phyloP scores from a whole-genome alignment of 2,329 filamentous ascomycete species.

The Ambrosiella cleistominuta region DNA sequence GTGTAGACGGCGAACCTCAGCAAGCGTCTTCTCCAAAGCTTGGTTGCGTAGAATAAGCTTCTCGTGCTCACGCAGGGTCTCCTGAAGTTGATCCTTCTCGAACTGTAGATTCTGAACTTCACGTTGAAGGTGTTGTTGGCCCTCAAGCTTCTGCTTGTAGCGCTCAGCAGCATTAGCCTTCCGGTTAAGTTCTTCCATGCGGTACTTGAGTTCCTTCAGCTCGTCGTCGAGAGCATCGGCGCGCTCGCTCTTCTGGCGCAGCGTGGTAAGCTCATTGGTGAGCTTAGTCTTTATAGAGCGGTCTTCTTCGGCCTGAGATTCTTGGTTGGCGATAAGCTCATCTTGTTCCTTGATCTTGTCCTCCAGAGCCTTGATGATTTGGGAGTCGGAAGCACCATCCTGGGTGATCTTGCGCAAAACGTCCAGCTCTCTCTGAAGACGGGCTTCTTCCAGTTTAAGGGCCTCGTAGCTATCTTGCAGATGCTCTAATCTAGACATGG shows the following conservation, averaged over 20 bases:
- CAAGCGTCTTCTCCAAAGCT: conserved; percentile 21
- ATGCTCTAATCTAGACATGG: conserved; percentile 40
- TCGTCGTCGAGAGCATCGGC: conserved; percentile 39
- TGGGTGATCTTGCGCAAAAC: conserved; percentile 31
- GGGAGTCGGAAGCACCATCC: conserved; percentile 34
- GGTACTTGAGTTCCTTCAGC: conserved; percentile 39
- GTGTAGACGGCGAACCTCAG: conserved; percentile 18
- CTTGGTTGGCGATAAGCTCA: conserved; percentile 52
- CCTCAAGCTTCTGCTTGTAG: conserved; percentile 44
- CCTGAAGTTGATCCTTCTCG: conserved; percentile 35
- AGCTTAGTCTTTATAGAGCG: conserved; percentile 28
- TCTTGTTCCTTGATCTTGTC: conserved; percentile 47
- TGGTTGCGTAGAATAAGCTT: conserved; percentile 22
- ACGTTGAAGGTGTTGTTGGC: conserved; percentile 33
- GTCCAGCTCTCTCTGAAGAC: conserved; percentile 36
- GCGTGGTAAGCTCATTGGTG: conserved; percentile 29
- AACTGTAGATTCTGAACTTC: conserved; percentile 38
- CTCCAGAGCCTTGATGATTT: conserved; percentile 36
- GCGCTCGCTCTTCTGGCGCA: conserved; percentile 30
- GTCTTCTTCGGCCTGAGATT: conserved; percentile 43
- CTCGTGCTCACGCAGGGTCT: conserved; percentile 24
- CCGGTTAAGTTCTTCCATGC: conserved; percentile 39
- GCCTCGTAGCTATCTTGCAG: conserved; percentile 47
- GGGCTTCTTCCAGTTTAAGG: conserved; percentile 44
- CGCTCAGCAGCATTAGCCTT: conserved; percentile 46